Conservation (phyloP, 352 stramenopile genomes). For the Aphanomyces cochlioides region DNA sequence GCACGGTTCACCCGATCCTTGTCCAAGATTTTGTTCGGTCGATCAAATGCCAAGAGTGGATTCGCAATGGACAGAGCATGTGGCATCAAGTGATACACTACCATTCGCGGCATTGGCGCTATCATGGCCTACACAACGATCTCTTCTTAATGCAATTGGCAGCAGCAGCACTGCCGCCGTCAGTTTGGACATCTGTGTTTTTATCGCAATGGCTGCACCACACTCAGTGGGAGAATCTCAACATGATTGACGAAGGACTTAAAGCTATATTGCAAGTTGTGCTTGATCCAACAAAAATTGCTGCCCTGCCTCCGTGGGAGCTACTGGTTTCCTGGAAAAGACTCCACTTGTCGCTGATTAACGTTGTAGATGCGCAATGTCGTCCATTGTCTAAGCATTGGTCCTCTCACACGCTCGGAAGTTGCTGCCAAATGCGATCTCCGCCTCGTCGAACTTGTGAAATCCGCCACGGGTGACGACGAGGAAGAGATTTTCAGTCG, state of each 20-base stretch:
- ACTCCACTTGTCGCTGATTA: background rate
- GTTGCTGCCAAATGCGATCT: conserved; percentile 58
- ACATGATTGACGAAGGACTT: conserved; percentile 61
- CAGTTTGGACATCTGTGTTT: conserved; percentile 41
- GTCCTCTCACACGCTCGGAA: conserved; percentile 65
- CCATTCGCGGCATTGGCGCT: conserved; percentile 77
- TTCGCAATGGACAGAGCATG: conserved; percentile 77
- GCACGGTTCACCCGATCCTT: conserved; percentile 49
- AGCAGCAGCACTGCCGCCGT: conserved; percentile 44
- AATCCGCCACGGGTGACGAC: conserved; percentile 56
- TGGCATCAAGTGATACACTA: conserved; percentile 77
- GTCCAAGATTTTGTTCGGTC: conserved; percentile 63
- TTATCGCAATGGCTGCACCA: conserved; percentile 51
- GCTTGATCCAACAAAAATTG: conserved; percentile 31
- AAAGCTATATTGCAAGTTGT: conserved; percentile 58
- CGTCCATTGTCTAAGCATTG: conserved; percentile 72
- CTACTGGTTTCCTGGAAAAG: background rate
- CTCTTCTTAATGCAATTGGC: conserved; percentile 63
- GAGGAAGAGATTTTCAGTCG: conserved; percentile 76
- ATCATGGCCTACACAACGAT: conserved; percentile 67
- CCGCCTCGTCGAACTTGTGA: conserved; percentile 74
- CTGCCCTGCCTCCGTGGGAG: conserved; percentile 10
- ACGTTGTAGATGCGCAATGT: conserved; percentile 43
- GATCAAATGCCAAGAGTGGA: conserved; percentile 72
- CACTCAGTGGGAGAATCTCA: conserved; percentile 37